These are phyloP conservation scores for Carallia pectinifolia DNA, from an alignment of 345 rosid genomes.

Conservation along the genomic window DNA sequence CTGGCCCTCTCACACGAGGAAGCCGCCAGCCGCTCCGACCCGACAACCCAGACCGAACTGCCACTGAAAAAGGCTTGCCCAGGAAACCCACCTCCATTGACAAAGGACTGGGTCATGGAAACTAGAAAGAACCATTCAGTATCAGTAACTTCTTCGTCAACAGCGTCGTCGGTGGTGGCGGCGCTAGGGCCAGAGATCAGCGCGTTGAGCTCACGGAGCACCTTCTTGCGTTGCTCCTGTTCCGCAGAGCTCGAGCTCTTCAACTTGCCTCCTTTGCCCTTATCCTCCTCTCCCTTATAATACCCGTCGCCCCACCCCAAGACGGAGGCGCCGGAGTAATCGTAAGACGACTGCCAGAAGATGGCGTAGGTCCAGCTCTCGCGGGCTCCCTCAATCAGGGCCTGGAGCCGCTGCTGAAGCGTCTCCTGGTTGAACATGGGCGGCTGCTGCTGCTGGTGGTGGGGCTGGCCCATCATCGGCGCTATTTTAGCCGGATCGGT, in stretches of 20 bases:
- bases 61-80: slow-evolving; percentile 67
- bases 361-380: slow-evolving; percentile 93
- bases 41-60: slow-evolving; percentile 62
- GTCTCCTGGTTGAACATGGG: slow-evolving; percentile 61
- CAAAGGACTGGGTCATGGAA: slow-evolving; percentile 85
- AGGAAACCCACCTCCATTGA: slow-evolving; percentile 61
- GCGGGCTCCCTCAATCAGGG: slow-evolving; percentile 64
- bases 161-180: slow-evolving; percentile 48
- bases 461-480: not conserved
- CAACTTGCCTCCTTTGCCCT: slow-evolving; percentile 36
- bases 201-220: slow-evolving; percentile 76
- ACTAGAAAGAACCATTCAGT: slow-evolving; percentile 97
- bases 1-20: slow-evolving; percentile 69
- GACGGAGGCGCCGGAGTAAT: slow-evolving; percentile 54
- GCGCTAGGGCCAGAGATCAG: slow-evolving; percentile 62
- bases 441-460: slow-evolving; percentile 21
- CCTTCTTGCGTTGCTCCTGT: slow-evolving; percentile 81
- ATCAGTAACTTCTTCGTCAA: slow-evolving; percentile 90
- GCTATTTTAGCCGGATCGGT: slow-evolving; percentile 1
- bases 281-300: slow-evolving; percentile 84
- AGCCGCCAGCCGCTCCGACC: slow-evolving; percentile 50
- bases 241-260: slow-evolving; percentile 38
- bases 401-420: slow-evolving; percentile 83
- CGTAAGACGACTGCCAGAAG: slow-evolving; percentile 87
- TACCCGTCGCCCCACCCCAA: slow-evolving; percentile 95